These are phyloP conservation scores for Paxillus rubicundulus DNA, from an alignment of 768 basidiomycete species.

Conservation along the genomic window DNA sequence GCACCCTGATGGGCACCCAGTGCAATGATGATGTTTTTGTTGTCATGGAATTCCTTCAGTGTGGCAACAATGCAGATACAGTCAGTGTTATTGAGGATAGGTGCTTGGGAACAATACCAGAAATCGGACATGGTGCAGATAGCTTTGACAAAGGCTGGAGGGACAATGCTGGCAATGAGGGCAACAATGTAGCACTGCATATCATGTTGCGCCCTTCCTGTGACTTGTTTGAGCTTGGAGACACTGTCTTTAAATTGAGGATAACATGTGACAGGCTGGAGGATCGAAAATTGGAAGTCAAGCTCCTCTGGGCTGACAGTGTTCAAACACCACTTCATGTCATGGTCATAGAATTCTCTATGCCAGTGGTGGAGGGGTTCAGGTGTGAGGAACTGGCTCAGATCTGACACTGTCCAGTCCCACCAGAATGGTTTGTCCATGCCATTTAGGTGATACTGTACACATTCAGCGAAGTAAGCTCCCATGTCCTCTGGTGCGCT, in stretches of 20 bases:
- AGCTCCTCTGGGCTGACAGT: conserved; percentile 19
- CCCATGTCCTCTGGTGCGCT: not conserved
- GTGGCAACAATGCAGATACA: no score
- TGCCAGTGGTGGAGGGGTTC: conserved; percentile 41
- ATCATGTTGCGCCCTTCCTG: conserved; percentile 27
- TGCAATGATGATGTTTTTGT: conserved; percentile 34
- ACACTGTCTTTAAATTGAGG: conserved; percentile 30
- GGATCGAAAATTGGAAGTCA: conserved; percentile 24
- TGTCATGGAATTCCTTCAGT: conserved; percentile 25
- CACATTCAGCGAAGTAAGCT: not conserved
- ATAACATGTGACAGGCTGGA: conserved; percentile 18
- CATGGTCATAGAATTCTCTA: conserved; percentile 30
- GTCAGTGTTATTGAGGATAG: conserved; percentile 8
- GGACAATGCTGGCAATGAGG: conserved; percentile 34
- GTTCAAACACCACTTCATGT: conserved; percentile 19
- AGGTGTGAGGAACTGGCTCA: conserved; percentile 33
- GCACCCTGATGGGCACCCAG: conserved; percentile 25
- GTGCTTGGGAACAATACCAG: conserved; percentile 16
- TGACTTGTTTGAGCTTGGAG: conserved; percentile 25
- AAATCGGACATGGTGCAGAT: conserved; percentile 38
- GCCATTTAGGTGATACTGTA: conserved; percentile 6
- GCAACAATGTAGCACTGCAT: conserved; percentile 28
- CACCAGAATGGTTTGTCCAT: conserved; percentile 34
- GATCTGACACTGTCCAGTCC: conserved; percentile 33
- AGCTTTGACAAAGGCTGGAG: conserved; percentile 28